Evolutionary conservation across 2,329 filamentous ascomycete genomes (phyloP).

Genomic region (Herpotrichia juniperi): DNA sequence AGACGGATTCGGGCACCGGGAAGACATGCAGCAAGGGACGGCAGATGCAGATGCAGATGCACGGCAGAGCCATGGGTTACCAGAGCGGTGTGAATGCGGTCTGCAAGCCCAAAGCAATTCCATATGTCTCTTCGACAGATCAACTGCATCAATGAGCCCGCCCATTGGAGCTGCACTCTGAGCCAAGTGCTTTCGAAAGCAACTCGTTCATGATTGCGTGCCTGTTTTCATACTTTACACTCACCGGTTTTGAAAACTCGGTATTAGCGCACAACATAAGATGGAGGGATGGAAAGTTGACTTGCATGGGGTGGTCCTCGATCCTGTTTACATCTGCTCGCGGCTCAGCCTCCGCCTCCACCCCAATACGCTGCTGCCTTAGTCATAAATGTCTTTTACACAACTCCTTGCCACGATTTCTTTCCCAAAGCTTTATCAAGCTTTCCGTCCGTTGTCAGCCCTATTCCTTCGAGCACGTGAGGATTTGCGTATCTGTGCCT

Average conservation of each 20-base stretch:
- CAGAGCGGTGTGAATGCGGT: background rate
- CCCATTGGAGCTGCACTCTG: background rate
- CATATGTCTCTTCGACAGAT: background rate
- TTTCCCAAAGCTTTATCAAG: background rate
- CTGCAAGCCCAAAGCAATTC: background rate
- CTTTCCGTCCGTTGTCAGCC: background rate
- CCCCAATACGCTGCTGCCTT: background rate
- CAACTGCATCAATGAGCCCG: background rate
- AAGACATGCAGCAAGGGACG: background rate
- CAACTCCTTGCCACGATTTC: background rate
- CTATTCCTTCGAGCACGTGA: background rate
- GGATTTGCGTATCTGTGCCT: background rate
- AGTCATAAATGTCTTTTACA: background rate
- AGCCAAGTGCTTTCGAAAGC: background rate
- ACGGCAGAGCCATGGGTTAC: background rate
- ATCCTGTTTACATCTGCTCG: background rate
- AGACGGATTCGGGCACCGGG: background rate
- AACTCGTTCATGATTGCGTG: background rate
- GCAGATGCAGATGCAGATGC: background rate
- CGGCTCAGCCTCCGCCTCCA: background rate
- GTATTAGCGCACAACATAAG: background rate
- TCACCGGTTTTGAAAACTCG: background rate
- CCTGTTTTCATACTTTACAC: background rate
- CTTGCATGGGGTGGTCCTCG: background rate
- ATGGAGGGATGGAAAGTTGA: background rate